These are phyloP conservation scores for Bruguiera parviflora DNA, from an alignment of 345 rosid species.

Conservation along the genomic window DNA sequence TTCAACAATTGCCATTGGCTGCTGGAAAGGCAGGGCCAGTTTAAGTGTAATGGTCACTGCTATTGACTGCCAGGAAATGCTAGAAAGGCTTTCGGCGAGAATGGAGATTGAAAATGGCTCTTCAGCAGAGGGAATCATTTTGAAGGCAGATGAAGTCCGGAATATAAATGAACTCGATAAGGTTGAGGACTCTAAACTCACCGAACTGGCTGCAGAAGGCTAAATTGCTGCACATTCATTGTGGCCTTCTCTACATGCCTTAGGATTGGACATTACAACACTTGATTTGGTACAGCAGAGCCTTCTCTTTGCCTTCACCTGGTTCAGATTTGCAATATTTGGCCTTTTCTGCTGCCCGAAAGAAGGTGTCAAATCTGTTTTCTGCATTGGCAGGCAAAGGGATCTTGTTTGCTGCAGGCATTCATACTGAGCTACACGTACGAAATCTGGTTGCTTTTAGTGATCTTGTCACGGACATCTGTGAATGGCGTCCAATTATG, in stretches of 20 bases:
- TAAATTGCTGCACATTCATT: neutral
- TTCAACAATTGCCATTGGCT: conserved; percentile 75
- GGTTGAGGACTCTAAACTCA: conserved; percentile 12
- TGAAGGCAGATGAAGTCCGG: conserved; percentile 18
- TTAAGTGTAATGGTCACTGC: conserved; percentile 85
- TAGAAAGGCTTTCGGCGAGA: conserved; percentile 56
- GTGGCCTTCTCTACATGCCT: neutral
- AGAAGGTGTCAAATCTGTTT: neutral
- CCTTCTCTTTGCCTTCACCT: neutral
- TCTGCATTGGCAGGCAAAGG: neutral
- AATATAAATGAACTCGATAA: conserved; percentile 22
- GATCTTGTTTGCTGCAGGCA: no score
- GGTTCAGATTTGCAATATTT: neutral
- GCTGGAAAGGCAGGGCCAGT: conserved; percentile 86
- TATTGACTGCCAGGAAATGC: conserved; percentile 73
- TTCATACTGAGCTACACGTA: no score
- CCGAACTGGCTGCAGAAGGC: neutral
- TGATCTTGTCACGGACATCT: no score
- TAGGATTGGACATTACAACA: neutral
- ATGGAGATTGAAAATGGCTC: conserved; percentile 28
- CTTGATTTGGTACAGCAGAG: neutral
- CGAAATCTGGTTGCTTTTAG: no score
- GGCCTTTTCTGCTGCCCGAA: neutral
- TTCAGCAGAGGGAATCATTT: conserved; percentile 20
- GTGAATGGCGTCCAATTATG: no score